These are phyloP conservation scores for Nannizziopsis barbatae DNA, from an alignment of 2,329 filamentous ascomycete species.

Conservation along the genomic window DNA sequence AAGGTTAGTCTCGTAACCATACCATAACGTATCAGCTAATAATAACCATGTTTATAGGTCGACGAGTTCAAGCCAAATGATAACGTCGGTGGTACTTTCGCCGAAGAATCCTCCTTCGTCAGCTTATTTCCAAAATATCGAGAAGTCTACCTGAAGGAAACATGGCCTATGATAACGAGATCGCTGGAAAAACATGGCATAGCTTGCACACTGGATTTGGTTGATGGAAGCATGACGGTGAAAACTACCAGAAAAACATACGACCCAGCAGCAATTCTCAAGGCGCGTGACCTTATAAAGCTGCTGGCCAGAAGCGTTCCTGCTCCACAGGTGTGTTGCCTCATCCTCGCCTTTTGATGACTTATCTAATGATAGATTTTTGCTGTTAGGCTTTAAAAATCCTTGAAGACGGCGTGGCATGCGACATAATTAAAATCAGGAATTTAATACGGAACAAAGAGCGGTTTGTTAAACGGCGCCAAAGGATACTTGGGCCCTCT, in stretches of 20 bases:
- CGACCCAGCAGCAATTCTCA: conserved; percentile 85
- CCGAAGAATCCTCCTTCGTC: conserved; percentile 82
- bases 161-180: conserved; percentile 83
- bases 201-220: conserved; percentile 81
- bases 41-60: conserved; percentile 38
- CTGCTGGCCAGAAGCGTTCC: conserved; percentile 83
- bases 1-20: conserved; percentile 43
- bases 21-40: neutral
- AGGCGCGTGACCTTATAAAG: conserved; percentile 89
- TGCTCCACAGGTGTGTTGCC: conserved; percentile 52
- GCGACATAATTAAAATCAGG: conserved; percentile 92
- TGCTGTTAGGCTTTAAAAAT: conserved; percentile 63
- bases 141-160: conserved; percentile 83
- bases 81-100: conserved; percentile 74
- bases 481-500: conserved; percentile 82
- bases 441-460: conserved; percentile 88
- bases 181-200: conserved; percentile 79
- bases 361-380: neutral
- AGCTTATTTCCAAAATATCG: conserved; percentile 89
- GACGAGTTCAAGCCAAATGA: conserved; percentile 77
- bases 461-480: conserved; percentile 84
- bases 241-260: conserved; percentile 87
- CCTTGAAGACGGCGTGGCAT: conserved; percentile 78
- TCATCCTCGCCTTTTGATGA: conserved; percentile 1
- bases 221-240: conserved; percentile 93